These are phyloP conservation scores for Xylaria sp. DNA, from an alignment of 2,329 filamentous ascomycete species.

Conservation along the genomic window DNA sequence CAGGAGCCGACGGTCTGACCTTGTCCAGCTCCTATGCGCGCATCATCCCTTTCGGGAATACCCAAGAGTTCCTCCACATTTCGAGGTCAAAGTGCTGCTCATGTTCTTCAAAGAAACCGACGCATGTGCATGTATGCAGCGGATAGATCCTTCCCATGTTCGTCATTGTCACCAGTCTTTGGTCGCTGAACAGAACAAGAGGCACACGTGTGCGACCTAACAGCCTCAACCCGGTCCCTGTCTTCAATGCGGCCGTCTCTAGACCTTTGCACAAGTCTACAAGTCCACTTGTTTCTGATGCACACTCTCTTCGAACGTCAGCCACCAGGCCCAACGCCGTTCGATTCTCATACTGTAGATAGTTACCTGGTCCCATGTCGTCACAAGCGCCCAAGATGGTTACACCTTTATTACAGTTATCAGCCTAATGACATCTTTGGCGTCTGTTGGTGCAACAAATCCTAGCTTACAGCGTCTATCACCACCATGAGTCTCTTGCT, in stretches of 20 bases:
- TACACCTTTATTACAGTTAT: background rate
- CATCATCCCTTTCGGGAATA: background rate
- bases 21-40: background rate
- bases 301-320: background rate
- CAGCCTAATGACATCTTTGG: slow-evolving; percentile 3
- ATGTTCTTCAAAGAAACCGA: background rate
- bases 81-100: background rate
- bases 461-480: background rate
- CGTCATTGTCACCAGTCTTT: background rate
- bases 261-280: background rate
- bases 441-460: slow-evolving; percentile 2
- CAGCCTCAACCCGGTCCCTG: background rate
- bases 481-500: slow-evolving; percentile 8
- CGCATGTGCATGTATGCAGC: background rate
- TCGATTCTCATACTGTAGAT: background rate
- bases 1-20: background rate
- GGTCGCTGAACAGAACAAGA: background rate
- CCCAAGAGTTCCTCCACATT: background rate
- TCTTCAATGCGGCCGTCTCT: slow-evolving; percentile 5
- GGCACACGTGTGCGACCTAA: background rate
- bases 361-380: background rate
- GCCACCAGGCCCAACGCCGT: background rate
- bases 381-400: slow-evolving; percentile 8
- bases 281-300: background rate
- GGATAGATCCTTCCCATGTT: background rate